phyloP scores from a whole-genome alignment of 805 yeast genomes.

The Candida vaughaniae region DNA sequence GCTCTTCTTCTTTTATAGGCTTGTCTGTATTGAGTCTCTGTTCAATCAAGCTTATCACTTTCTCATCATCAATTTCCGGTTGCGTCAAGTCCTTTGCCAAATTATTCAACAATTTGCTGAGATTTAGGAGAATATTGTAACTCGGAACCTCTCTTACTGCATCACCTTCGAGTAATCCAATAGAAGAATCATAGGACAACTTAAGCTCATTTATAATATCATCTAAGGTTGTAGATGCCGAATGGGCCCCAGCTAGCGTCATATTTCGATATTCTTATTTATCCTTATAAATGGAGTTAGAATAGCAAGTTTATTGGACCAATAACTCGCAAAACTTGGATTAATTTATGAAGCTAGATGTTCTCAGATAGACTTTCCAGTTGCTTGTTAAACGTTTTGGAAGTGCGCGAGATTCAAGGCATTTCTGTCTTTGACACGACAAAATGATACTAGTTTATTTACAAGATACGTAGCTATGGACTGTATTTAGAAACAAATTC shows the following conservation, averaged over 20 bases:
- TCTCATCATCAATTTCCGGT: constrained; percentile 28
- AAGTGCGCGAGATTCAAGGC: too few relatives aligned
- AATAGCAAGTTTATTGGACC: too few relatives aligned
- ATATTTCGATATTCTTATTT: constrained; percentile 4
- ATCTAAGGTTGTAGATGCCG: constrained; percentile 45
- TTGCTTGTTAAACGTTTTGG: too few relatives aligned
- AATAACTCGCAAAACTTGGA: too few relatives aligned
- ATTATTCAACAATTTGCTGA: constrained; percentile 42
- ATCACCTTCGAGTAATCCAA: constrained; percentile 64
- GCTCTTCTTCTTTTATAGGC: constrained; percentile 4
- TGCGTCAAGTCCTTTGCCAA: constrained; percentile 38
- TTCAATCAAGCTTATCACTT: constrained; percentile 8
- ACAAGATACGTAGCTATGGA: constrained; percentile 4
- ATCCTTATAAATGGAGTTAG: too few relatives aligned
- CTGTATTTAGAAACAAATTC: constrained; percentile 23
- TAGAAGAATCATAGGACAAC: constrained; percentile 55
- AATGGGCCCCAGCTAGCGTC: constrained; percentile 12
- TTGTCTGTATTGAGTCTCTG: constrained; percentile 4
- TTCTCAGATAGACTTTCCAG: too few relatives aligned
- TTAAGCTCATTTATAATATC: constrained; percentile 53
- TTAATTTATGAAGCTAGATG: too few relatives aligned
- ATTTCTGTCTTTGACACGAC: too few relatives aligned
- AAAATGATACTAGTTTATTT: constrained; percentile 3
- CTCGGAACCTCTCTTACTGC: constrained; percentile 41
- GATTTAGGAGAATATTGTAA: constrained; percentile 43